Evolutionary conservation across 2,329 filamentous ascomycete genomes (phyloP).

Genomic region (Sphaerulina populicola): DNA sequence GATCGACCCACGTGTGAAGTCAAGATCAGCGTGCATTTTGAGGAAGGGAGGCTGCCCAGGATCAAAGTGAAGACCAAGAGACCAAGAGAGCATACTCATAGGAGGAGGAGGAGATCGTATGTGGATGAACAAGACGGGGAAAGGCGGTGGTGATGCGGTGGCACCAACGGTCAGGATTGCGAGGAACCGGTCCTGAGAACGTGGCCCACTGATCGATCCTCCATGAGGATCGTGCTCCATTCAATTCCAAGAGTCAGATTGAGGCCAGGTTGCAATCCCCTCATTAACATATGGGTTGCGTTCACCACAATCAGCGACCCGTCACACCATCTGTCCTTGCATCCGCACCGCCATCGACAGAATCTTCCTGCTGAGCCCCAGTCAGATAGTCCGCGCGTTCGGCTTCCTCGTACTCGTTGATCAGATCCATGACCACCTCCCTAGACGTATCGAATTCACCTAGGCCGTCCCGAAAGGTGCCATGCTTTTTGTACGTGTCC

Average conservation of each 20-base stretch:
- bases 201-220: neutral
- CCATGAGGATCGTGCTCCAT: conserved; percentile 10
- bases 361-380: conserved; percentile 33
- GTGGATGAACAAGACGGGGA: conserved; percentile 52
- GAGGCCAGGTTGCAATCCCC: neutral
- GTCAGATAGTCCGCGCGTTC: conserved; percentile 85
- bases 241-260: neutral
- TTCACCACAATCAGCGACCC: conserved; percentile 27
- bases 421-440: conserved; percentile 82
- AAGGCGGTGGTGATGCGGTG: conserved; percentile 58
- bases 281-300: neutral
- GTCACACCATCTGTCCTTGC: conserved; percentile 38
- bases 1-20: conserved; percentile 24
- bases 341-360: conserved; percentile 28
- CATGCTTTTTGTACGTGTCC: conserved; percentile 91
- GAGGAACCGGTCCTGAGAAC: conserved; percentile 50
- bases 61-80: conserved; percentile 27
- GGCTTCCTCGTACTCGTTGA: conserved; percentile 91
- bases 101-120: conserved; percentile 41
- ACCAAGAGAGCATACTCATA: conserved; percentile 14
- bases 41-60: conserved; percentile 24
- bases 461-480: conserved; percentile 83
- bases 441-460: conserved; percentile 92
- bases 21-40: conserved; percentile 28
- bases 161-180: conserved; percentile 39